Percentiles rank a stretch among this genome's conserved stretches.
phyloP scores from a whole-genome alignment of 495 filamentous ascomycete species.

The Neurospora tetraspora region DNA sequence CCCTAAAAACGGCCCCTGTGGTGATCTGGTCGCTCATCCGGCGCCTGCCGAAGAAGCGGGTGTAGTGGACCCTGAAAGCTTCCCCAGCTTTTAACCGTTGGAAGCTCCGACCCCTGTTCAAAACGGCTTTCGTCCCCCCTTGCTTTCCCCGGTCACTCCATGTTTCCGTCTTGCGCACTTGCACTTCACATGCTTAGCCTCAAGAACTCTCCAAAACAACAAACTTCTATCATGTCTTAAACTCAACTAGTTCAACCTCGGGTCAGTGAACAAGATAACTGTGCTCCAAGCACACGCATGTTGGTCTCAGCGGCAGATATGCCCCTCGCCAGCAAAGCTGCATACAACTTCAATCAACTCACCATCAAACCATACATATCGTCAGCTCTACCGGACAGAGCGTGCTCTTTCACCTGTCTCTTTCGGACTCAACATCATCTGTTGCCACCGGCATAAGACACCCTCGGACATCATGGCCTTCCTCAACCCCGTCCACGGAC shows the following conservation, averaged over 20 bases:
- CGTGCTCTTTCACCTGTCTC: no score
- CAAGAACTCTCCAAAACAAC: neutral
- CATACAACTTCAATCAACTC: neutral
- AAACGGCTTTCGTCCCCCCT: neutral
- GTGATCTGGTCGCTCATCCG: neutral
- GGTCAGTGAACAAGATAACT: neutral
- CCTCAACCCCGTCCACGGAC: constrained; percentile 37
- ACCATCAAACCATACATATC: neutral
- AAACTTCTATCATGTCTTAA: neutral
- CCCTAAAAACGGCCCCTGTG: neutral
- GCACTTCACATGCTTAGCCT: neutral
- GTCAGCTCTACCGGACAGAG: no score
- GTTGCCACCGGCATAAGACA: neutral
- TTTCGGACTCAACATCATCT: neutral
- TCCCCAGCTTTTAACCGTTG: neutral
- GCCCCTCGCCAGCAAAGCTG: neutral
- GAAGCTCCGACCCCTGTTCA: neutral
- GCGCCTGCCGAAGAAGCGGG: neutral
- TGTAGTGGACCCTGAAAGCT: neutral
- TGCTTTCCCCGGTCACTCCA: neutral
- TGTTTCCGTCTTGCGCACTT: neutral
- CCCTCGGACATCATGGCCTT: constrained; percentile 26
- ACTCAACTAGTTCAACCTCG: neutral
- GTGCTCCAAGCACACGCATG: neutral
- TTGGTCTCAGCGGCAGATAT: neutral